Conservation (phyloP, 2,329 filamentous ascomycete species). For the Mycosphaerella arachidis region DNA sequence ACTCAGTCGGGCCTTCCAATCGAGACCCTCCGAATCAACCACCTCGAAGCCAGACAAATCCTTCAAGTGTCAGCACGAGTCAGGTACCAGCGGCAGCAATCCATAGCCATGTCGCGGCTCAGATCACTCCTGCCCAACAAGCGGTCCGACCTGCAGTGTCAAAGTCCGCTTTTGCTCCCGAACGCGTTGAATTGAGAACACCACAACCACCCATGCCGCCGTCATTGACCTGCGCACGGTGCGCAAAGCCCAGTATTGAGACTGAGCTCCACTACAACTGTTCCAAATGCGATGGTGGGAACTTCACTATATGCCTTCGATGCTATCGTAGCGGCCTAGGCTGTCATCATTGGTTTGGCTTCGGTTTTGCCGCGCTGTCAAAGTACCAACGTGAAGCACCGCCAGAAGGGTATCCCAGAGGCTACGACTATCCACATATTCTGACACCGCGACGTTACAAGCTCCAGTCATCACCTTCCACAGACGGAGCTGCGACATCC, state of each 20-base stretch:
- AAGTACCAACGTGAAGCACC: slow-evolving; percentile 36
- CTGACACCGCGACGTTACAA: slow-evolving; percentile 46
- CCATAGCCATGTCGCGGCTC: slow-evolving; percentile 1
- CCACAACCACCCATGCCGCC: slow-evolving; percentile 30
- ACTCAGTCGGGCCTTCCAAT: background rate
- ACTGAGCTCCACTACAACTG: slow-evolving; percentile 87
- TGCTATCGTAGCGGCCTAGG: slow-evolving; percentile 76
- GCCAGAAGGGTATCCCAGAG: slow-evolving; percentile 38
- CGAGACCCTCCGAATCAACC: slow-evolving; percentile 7
- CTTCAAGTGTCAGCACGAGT: slow-evolving; percentile 1
- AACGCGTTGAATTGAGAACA: slow-evolving; percentile 38
- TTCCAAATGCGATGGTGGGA: slow-evolving; percentile 60
- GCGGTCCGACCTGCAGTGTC: slow-evolving; percentile 20
- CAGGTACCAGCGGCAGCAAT: slow-evolving; percentile 14
- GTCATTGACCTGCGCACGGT: slow-evolving; percentile 73
- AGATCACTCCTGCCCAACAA: slow-evolving; percentile 3
- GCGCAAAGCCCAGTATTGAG: slow-evolving; percentile 68
- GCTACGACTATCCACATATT: slow-evolving; percentile 49
- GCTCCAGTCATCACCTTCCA: background rate
- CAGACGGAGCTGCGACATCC: slow-evolving; percentile 34
- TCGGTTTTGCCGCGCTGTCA: slow-evolving; percentile 65
- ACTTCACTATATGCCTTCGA: slow-evolving; percentile 72
- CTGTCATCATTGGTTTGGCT: slow-evolving; percentile 84
- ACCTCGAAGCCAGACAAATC: slow-evolving; percentile 2
- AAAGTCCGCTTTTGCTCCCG: slow-evolving; percentile 28